phyloP scores from a whole-genome alignment of 2,329 filamentous ascomycete genomes.

The Stagonosporopsis tanaceti region DNA sequence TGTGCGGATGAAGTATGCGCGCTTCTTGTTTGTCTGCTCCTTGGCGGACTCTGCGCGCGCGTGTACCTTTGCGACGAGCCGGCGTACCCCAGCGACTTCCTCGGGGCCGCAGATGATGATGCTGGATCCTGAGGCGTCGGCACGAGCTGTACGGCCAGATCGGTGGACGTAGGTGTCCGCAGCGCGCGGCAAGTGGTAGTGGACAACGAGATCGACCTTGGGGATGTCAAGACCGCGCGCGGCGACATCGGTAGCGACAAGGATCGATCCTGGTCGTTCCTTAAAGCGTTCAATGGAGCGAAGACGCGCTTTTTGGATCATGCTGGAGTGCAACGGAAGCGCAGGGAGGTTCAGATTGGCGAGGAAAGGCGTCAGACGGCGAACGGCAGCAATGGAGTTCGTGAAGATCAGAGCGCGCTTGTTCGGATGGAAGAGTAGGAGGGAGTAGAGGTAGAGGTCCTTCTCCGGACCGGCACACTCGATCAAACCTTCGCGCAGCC shows the following conservation, averaged over 20 bases:
- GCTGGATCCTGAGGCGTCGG: conserved; percentile 77
- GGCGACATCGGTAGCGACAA: conserved; percentile 93
- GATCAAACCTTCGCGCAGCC: conserved; percentile 86
- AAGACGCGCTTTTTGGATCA: conserved; percentile 95
- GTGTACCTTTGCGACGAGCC: conserved; percentile 89
- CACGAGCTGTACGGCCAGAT: conserved; percentile 91
- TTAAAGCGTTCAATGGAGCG: conserved; percentile 91
- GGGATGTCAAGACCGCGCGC: conserved; percentile 94
- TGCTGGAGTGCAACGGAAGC: conserved; percentile 85
- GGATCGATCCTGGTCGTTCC: conserved; percentile 68
- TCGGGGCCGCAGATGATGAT: conserved; percentile 91
- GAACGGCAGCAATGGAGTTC: conserved; percentile 93
- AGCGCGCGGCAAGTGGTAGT: conserved; percentile 92
- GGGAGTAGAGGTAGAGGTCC: conserved; percentile 91
- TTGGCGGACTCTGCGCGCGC: conserved; percentile 55
- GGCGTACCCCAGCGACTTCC: conserved; percentile 83
- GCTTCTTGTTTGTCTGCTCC: conserved; percentile 59
- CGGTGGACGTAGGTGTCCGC: conserved; percentile 96
- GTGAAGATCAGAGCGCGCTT: conserved; percentile 89
- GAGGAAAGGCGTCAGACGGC: conserved; percentile 83
- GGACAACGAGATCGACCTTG: conserved; percentile 85
- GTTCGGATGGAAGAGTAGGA: conserved; percentile 82
- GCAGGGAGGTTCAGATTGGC: conserved; percentile 81
- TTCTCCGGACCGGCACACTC: conserved; percentile 96
- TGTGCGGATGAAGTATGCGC: conserved; percentile 75